Conservation (phyloP, 805 yeast genomes). For the Candida railenensis region DNA sequence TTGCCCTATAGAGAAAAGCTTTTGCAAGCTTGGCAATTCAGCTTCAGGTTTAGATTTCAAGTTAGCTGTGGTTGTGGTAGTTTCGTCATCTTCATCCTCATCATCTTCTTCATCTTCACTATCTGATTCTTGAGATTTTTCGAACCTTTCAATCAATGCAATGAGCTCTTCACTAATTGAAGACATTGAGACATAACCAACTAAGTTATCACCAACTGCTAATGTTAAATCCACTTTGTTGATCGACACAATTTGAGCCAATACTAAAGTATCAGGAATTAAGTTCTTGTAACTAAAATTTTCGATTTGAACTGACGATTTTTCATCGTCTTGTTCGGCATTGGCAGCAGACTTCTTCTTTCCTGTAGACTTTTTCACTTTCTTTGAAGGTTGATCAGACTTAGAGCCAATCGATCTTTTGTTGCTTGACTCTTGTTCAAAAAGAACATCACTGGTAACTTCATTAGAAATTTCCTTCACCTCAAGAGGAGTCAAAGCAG, state of each 20-base stretch:
- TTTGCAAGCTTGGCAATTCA: slow-evolving; percentile 55
- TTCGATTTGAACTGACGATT: slow-evolving; percentile 51
- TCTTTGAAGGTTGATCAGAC: slow-evolving; percentile 22
- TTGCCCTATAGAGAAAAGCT: slow-evolving; percentile 68
- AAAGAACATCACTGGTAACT: slow-evolving; percentile 84
- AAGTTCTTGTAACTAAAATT: slow-evolving; percentile 61
- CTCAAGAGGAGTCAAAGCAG: slow-evolving; percentile 84
- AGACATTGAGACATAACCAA: slow-evolving; percentile 77
- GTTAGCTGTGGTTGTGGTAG: slow-evolving; percentile 24
- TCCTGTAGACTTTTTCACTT: slow-evolving; percentile 17
- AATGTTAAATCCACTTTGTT: slow-evolving; percentile 63
- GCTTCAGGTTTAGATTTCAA: slow-evolving; percentile 19
- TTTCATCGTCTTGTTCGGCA: slow-evolving; percentile 26
- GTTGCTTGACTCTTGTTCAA: slow-evolving; percentile 45
- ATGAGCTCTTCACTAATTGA: slow-evolving; percentile 67
- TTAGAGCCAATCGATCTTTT: slow-evolving; percentile 28
- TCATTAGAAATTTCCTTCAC: slow-evolving; percentile 90
- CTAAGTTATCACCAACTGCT: slow-evolving; percentile 75
- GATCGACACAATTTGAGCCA: slow-evolving; percentile 73
- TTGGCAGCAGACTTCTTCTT: slow-evolving; percentile 15
- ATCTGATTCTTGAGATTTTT: slow-evolving; percentile 36
- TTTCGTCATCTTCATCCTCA: slow-evolving; percentile 30
- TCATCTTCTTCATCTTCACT: slow-evolving; percentile 33
- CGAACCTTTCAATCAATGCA: slow-evolving; percentile 53
- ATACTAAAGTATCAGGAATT: slow-evolving; percentile 66